Base-by-base conservation (phyloP, 768 basidiomycete genomes). In the Leccinellum rugosiceps region DNA sequence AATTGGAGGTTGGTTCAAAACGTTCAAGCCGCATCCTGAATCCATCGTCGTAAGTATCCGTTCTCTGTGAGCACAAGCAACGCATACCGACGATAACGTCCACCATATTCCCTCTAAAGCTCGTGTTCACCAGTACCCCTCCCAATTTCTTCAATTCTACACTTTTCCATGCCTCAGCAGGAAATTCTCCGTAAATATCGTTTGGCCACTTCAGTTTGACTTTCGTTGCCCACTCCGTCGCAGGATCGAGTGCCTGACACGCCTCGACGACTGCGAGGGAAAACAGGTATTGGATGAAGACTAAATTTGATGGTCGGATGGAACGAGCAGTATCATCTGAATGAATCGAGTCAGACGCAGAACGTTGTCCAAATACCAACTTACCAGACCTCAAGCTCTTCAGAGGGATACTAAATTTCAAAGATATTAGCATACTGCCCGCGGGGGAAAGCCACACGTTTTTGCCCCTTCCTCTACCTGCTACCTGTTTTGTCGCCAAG, bases 171-270 rank as follows among this genome's bases (percentile, higher is more conserved):
- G 52, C 13, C 5, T 69, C 76, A 4, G 70, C 74, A 32, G 76
- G 83, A 41, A 79, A 76, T 41, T 85, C 78, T 2, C 86, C 89
- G 65, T 98, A 98, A 4, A 99, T 76, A 64, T 98, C 97, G 66
- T 98, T 98, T 19, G 96, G 97, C 97, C 97, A 98, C 71, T 98
- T 98, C 25, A 98, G 75, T 41, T 86, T 79, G 11, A 97, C 82
- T 14, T 77, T 77, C 3, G 83, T 74, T 13, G 83, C 86, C 51
- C 75, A 77, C 32, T 17, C 23, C 55, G 70, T 23, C 46, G 56
- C 83, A 0, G 87, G 76, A n/a, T 86, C 78, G 10, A 64, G 75
- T 2, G 75, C 74, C 2, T 85, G 80, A 62, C 91, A 92, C 1
- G 89, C 94, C 63, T 94, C 88, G 17, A 87, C 84, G n/a, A 98